Percentiles rank a stretch among this genome's conserved stretches.
Evolutionary conservation across 2,329 filamentous ascomycete genomes (phyloP).

Genomic region (Mycosphaerella sp.): DNA sequence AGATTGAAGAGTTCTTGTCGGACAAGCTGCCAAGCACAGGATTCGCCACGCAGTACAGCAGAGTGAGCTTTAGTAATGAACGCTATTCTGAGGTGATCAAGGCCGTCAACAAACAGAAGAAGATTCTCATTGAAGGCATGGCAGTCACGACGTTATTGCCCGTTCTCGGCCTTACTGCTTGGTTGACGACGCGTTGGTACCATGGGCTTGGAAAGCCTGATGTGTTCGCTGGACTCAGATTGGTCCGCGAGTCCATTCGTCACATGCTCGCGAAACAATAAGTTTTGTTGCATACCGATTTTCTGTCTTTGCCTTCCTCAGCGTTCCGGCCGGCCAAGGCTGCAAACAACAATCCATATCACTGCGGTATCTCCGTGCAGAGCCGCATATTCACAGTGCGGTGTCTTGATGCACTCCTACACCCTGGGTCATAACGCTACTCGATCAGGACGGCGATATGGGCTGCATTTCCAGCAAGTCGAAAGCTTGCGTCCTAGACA

Average conservation of each 20-base stretch:
- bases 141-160: constrained; percentile 46
- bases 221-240: constrained; percentile 13
- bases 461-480: constrained; percentile 6
- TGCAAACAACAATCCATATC: not conserved
- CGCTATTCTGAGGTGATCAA: constrained; percentile 76
- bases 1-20: constrained; percentile 75
- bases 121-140: constrained; percentile 32
- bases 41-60: constrained; percentile 87
- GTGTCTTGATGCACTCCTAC: not conserved
- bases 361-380: not conserved
- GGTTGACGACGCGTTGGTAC: constrained; percentile 28
- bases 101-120: constrained; percentile 63
- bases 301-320: not conserved
- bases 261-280: constrained; percentile 11
- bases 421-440: not conserved
- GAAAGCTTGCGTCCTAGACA: not conserved
- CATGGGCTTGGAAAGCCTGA: constrained; percentile 13
- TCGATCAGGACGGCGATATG: not conserved
- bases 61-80: constrained; percentile 91
- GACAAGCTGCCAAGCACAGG: constrained; percentile 69
- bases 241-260: constrained; percentile 13
- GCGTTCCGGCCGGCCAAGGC: not conserved
- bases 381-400: not conserved
- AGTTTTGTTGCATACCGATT: constrained; percentile 1
- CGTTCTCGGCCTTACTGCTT: constrained; percentile 23